These are phyloP conservation scores for peach (Prunus persica) DNA, from an alignment of 306 rosid species.

Conservation along the genomic window DNA sequence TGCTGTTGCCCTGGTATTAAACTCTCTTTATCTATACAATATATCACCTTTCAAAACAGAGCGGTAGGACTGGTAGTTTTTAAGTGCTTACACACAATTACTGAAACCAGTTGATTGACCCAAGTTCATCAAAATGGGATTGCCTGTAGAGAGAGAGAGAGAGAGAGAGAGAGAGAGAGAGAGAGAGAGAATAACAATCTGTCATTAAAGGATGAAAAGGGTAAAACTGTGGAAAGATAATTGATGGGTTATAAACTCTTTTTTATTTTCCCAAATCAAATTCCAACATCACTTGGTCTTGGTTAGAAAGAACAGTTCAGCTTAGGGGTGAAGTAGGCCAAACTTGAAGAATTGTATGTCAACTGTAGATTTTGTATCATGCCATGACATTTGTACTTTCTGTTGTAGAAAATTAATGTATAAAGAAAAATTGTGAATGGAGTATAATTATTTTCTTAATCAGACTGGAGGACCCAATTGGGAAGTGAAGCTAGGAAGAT, in stretches of 20 bases:
- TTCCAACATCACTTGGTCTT: background rate
- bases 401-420: background rate
- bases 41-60: background rate
- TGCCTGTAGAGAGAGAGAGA: too few relatives aligned
- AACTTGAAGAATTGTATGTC: background rate
- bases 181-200: too few relatives aligned
- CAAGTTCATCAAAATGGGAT: too few relatives aligned
- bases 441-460: background rate
- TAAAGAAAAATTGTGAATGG: background rate
- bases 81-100: too few relatives aligned
- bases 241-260: too few relatives aligned
- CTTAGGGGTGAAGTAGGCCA: background rate
- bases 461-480: conserved; percentile 91
- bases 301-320: background rate
- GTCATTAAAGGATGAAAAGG: too few relatives aligned
- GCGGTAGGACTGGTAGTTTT: too few relatives aligned
- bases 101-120: too few relatives aligned
- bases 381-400: background rate
- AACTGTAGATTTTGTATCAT: background rate
- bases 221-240: too few relatives aligned
- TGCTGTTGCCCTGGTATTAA: conserved; percentile 64
- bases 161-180: too few relatives aligned
- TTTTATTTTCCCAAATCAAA: background rate
- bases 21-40: background rate
- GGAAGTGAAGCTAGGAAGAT: conserved; percentile 77